phyloP scores from a whole-genome alignment of 2,329 filamentous ascomycete species.

The Neofusicoccum parvum region DNA sequence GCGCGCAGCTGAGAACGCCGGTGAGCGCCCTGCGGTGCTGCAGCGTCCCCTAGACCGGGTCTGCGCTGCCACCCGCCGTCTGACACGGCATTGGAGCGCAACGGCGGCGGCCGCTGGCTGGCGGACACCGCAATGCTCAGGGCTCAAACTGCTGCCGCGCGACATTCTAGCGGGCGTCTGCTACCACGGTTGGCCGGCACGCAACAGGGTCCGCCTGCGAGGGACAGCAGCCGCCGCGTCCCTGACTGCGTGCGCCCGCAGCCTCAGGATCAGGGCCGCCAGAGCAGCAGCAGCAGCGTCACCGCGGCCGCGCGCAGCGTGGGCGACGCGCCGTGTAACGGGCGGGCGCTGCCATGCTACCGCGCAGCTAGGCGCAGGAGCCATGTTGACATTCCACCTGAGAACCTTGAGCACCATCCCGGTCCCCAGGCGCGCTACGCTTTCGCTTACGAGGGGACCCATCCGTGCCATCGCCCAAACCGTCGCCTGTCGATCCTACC shows the following conservation, averaged over 20 bases:
- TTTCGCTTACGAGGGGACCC: constrained; percentile 19
- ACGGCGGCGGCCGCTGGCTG: not conserved
- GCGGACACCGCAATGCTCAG: not conserved
- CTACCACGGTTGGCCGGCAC: not conserved
- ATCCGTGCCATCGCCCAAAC: constrained; percentile 16
- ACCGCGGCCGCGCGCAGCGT: constrained; percentile 8
- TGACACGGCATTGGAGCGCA: constrained; percentile 16
- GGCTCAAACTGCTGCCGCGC: not conserved
- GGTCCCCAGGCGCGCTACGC: constrained; percentile 12
- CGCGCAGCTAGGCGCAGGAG: not conserved
- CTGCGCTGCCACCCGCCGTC: constrained; percentile 1
- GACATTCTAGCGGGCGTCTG: not conserved
- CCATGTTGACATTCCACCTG: constrained; percentile 18
- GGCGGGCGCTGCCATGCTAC: constrained; percentile 12
- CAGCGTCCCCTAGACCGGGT: not conserved
- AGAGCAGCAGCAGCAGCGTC: not conserved
- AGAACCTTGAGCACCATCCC: not conserved
- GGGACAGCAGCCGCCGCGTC: constrained; percentile 2
- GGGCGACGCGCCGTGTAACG: constrained; percentile 6
- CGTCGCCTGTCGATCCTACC: constrained; percentile 19
- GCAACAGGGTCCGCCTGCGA: constrained; percentile 2
- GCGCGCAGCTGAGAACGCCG: constrained; percentile 2
- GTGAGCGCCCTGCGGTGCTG: not conserved
- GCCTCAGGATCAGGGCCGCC: not conserved
- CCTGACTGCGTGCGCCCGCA: not conserved